These are phyloP conservation scores for Pseudocercospora musae DNA, from an alignment of 2,329 filamentous ascomycete genomes.

Conservation along the genomic window DNA sequence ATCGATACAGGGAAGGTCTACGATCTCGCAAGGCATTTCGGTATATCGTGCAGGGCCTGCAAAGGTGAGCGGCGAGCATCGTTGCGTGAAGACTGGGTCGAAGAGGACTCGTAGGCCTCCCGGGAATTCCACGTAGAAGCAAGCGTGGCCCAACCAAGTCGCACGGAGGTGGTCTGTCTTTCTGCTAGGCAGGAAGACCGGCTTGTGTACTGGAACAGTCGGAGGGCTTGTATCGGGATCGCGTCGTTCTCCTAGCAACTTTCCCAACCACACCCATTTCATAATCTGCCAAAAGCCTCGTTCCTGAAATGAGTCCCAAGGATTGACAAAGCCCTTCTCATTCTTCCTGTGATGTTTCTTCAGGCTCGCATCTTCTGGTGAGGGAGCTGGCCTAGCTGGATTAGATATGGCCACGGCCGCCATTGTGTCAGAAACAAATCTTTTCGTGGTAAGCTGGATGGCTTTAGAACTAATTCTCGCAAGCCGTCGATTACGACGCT, in stretches of 20 bases:
- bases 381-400: conserved; percentile 36
- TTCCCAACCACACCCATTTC: conserved; percentile 42
- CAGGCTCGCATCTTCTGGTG: conserved; percentile 45
- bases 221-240: conserved; percentile 62
- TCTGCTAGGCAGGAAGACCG: conserved; percentile 63
- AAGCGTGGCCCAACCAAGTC: conserved; percentile 94
- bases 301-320: conserved; percentile 54
- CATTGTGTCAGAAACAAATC: background rate
- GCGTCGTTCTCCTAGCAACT: conserved; percentile 48
- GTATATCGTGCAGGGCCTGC: conserved; percentile 76
- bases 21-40: conserved; percentile 68
- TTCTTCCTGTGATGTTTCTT: conserved; percentile 52
- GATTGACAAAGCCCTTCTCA: conserved; percentile 56
- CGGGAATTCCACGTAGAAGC: conserved; percentile 89
- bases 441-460: background rate
- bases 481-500: background rate
- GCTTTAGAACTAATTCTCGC: background rate
- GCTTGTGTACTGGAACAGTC: conserved; percentile 64
- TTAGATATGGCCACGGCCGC: conserved; percentile 40
- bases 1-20: conserved; percentile 73
- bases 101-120: conserved; percentile 83
- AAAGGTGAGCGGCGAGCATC: conserved; percentile 73
- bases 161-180: conserved; percentile 64
- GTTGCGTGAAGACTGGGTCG: conserved; percentile 87
- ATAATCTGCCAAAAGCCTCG: conserved; percentile 35